Evolutionary conservation across 2,329 filamentous ascomycete species (phyloP).

Genomic region (Cephalotrichum gorgonifer): DNA sequence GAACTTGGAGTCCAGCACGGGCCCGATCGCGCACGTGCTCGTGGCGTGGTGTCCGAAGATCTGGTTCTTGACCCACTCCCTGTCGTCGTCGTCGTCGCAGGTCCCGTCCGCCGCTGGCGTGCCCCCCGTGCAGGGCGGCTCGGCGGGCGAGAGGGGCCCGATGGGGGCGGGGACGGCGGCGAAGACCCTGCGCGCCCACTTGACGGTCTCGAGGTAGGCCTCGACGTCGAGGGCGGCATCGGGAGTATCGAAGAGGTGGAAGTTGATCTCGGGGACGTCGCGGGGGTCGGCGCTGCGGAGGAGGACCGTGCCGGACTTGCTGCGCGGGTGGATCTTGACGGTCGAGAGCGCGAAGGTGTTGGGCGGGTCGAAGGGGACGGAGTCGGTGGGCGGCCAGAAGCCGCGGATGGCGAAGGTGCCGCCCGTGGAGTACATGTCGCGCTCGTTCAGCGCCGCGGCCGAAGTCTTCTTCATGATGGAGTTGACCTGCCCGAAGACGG

Average conservation of each 20-base stretch:
- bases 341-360: background rate
- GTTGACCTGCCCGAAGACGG: slow-evolving; percentile 5
- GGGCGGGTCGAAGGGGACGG: slow-evolving; percentile 2
- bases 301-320: slow-evolving; percentile 44
- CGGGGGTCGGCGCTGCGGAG: slow-evolving; percentile 52
- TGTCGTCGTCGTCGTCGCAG: background rate
- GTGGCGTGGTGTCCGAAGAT: slow-evolving; percentile 37
- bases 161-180: background rate
- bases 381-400: slow-evolving; percentile 12
- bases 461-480: slow-evolving; percentile 7
- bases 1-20: slow-evolving; percentile 45
- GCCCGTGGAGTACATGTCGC: slow-evolving; percentile 11
- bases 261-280: slow-evolving; percentile 51
- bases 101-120: background rate
- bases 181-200: slow-evolving; percentile 29
- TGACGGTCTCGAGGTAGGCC: slow-evolving; percentile 44
- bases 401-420: slow-evolving; percentile 12
- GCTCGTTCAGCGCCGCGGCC: slow-evolving; percentile 5
- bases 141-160: slow-evolving; percentile 8
- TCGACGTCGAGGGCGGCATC: slow-evolving; percentile 38
- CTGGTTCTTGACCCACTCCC: background rate
- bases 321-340: slow-evolving; percentile 50
- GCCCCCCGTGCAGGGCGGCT: slow-evolving; percentile 7
- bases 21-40: slow-evolving; percentile 46
- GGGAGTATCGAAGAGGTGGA: slow-evolving; percentile 47